Evolutionary conservation across 2,329 filamentous ascomycete genomes (phyloP).

Genomic region (Fusarium mundagurra): DNA sequence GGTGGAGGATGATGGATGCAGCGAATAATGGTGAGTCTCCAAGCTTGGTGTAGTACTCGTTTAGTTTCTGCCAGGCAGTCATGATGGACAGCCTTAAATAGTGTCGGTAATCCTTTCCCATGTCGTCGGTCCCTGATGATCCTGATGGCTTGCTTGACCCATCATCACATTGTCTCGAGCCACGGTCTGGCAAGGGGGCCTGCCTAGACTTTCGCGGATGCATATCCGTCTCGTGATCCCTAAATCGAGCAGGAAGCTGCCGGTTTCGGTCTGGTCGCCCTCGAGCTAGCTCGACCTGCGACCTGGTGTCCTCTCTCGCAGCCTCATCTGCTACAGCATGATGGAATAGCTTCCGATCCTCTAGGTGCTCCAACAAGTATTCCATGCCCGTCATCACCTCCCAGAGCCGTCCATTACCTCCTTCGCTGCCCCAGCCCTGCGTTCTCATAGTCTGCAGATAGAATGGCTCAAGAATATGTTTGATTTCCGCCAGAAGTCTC

Average conservation of each 20-base stretch:
- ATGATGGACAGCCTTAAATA: constrained; percentile 1
- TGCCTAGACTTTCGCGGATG: background rate
- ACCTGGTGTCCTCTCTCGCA: background rate
- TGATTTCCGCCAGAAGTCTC: background rate
- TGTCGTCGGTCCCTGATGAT: background rate
- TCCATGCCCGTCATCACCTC: background rate
- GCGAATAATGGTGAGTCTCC: no score
- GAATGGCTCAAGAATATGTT: background rate
- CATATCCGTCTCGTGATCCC: background rate
- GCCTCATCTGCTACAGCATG: background rate
- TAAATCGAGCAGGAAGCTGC: background rate
- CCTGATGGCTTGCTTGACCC: background rate
- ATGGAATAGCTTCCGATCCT: background rate
- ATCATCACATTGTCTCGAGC: background rate
- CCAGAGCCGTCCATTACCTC: background rate
- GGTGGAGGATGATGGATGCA: no score
- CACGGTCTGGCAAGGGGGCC: background rate
- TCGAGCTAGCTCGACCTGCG: background rate
- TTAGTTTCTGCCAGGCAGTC: no score
- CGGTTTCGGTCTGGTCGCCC: background rate
- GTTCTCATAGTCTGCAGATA: background rate
- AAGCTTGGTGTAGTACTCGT: no score
- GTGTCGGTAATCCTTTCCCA: background rate
- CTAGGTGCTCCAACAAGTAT: background rate
- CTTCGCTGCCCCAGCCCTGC: background rate